Base-by-base conservation (phyloP, 495 filamentous ascomycete genomes). In the Glutinoglossum americanum region DNA sequence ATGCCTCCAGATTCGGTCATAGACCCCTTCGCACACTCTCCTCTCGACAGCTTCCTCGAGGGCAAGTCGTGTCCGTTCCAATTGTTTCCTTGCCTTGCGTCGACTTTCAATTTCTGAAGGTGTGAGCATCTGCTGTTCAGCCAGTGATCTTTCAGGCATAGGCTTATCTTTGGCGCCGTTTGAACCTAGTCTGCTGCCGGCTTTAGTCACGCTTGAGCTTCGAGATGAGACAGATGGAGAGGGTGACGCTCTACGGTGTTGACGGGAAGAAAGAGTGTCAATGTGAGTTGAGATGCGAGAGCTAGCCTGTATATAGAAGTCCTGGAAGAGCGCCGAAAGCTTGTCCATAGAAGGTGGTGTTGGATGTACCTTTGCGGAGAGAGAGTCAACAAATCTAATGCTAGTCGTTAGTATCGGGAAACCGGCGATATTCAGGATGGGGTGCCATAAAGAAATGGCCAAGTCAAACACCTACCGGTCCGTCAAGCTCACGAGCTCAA, bases 41-140 rank as follows among this genome's bases (percentile, higher is more conserved):
- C 83, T 79, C 63, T 99, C 92, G 4, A 97, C 83, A 2, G 90
- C 89, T 67, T 99, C 92, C 70, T 99, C 89, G 44, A 97, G 68
- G 41, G 82, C 78, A 7, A 76, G 64, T 41, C 78, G 74, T 71
- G 92, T 93, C 19, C 80, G 72, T 57, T 92, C 87, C 51, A 97
- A 69, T 17, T 80, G 71, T 60, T 80, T 83, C 56, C 88, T 75
- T 28, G 87, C 86, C 61, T 79, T 83, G 65, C 87, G 84, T 60
- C 82, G 80, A 59, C 87, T 78, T 0, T 80, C 78, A 25, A 93
- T 82, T 66, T 97, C 92, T 4, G 83, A 79, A 1, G 84, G 76
- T 1, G 93, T 96, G 62, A 99, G 73, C 88, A 99, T 92, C 69
- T 94, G 89, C 63, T 86, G 85, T 60, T 87, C 83, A 17, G 69